A percentile compares a stretch with the other conserved stretches of the same genome.
phyloP scores from a whole-genome alignment of 768 basidiomycete species.

The Cubamyces sp. region DNA sequence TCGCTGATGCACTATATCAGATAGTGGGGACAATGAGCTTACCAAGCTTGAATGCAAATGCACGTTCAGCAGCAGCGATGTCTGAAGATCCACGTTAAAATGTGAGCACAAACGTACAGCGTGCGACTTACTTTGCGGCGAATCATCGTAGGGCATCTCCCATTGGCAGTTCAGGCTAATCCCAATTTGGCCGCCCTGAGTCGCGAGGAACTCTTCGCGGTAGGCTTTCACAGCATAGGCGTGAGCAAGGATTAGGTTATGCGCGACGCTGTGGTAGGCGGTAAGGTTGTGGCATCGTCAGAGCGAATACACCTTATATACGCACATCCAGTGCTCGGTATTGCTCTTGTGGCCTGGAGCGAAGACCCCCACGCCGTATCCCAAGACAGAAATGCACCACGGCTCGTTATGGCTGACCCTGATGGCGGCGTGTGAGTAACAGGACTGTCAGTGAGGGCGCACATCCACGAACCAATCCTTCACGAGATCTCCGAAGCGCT shows the following conservation, averaged over 20 bases:
- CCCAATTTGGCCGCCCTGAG: constrained; percentile 68
- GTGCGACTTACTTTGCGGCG: constrained; percentile 59
- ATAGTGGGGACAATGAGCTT: constrained; percentile 1
- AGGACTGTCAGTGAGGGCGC: not conserved
- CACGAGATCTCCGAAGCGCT: constrained; percentile 51
- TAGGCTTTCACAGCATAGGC: constrained; percentile 72
- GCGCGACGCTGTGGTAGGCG: constrained; percentile 67
- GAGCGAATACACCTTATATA: constrained; percentile 24
- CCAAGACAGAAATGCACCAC: constrained; percentile 45
- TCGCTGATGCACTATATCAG: too few relatives aligned
- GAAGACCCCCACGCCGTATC: constrained; percentile 46
- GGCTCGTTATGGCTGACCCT: constrained; percentile 56
- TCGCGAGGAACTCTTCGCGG: constrained; percentile 63
- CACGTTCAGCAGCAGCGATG: constrained; percentile 45
- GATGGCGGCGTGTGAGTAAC: not conserved
- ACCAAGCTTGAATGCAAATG: constrained; percentile 48
- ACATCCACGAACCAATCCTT: constrained; percentile 45
- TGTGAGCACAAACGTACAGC: too few relatives aligned
- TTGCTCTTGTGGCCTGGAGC: constrained; percentile 61
- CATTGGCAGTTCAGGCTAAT: constrained; percentile 80
- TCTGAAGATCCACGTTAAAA: constrained; percentile 31
- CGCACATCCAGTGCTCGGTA: constrained; percentile 74
- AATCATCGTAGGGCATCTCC: constrained; percentile 73
- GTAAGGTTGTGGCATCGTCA: not conserved
- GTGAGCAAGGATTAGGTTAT: constrained; percentile 69